Percentiles rank a stretch among this genome's conserved stretches.
These are phyloP conservation scores for Candida loeiensis DNA, from an alignment of 805 yeast species.

Conservation along the genomic window DNA sequence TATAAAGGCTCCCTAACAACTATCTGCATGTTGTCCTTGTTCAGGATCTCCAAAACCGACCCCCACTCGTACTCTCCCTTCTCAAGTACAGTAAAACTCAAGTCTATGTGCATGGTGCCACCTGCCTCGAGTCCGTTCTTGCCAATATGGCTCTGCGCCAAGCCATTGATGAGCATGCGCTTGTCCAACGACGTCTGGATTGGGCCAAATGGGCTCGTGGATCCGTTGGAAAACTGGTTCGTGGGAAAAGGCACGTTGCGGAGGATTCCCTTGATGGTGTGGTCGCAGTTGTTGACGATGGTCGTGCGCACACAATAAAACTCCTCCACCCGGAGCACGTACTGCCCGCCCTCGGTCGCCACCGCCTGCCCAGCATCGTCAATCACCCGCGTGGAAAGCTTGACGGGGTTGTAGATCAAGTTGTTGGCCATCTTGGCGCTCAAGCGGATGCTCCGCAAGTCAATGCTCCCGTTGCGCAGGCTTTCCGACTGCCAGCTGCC, in stretches of 20 bases:
- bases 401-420: slow-evolving; percentile 34
- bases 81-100: slow-evolving; percentile 65
- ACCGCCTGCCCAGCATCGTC: slow-evolving; percentile 29
- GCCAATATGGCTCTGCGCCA: slow-evolving; percentile 48
- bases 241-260: slow-evolving; percentile 53
- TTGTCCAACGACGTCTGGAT: slow-evolving; percentile 44
- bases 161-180: slow-evolving; percentile 68
- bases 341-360: slow-evolving; percentile 25
- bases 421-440: slow-evolving; percentile 57
- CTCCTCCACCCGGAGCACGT: slow-evolving; percentile 40
- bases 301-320: slow-evolving; percentile 50
- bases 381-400: slow-evolving; percentile 16
- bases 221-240: slow-evolving; percentile 11
- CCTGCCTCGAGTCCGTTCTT: slow-evolving; percentile 39
- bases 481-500: slow-evolving; percentile 64
- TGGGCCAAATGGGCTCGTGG: slow-evolving; percentile 9
- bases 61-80: slow-evolving; percentile 85
- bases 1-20: slow-evolving; percentile 33
- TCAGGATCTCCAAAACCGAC: slow-evolving; percentile 27
- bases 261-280: slow-evolving; percentile 49
- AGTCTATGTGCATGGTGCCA: slow-evolving; percentile 35
- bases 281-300: slow-evolving; percentile 46
- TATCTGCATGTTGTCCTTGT: slow-evolving; percentile 16
- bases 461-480: slow-evolving; percentile 52
- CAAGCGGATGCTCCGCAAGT: slow-evolving; percentile 62